Conservation (phyloP, 768 basidiomycete genomes). For the Kwoniella europaea region DNA sequence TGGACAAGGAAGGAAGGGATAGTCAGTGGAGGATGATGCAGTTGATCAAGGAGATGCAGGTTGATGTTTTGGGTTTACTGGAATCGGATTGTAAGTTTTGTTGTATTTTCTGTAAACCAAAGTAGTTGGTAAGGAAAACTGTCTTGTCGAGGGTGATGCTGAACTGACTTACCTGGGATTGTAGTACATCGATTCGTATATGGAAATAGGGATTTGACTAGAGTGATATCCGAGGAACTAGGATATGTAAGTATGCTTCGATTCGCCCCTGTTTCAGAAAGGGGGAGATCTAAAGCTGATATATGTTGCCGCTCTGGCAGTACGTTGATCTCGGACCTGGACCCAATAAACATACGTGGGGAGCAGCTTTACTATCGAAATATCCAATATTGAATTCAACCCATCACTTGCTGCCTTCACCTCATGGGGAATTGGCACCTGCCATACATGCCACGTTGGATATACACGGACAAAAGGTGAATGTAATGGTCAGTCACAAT, state of each 20-base stretch:
- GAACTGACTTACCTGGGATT: not conserved
- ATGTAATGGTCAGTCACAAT: conserved; percentile 87
- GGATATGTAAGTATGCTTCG: too few relatives aligned
- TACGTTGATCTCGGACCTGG: conserved; percentile 88
- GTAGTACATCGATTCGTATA: conserved; percentile 68
- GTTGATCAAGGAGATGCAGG: conserved; percentile 73
- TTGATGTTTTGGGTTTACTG: conserved; percentile 82
- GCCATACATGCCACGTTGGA: conserved; percentile 86
- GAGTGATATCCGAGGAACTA: conserved; percentile 74
- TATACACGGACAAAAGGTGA: conserved; percentile 74
- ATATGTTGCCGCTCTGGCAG: conserved; percentile 57
- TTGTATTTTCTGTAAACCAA: not conserved
- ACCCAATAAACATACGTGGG: conserved; percentile 88
- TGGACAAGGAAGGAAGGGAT: conserved; percentile 74
- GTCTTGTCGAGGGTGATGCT: too few relatives aligned
- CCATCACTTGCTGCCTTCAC: conserved; percentile 86
- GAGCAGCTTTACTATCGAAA: conserved; percentile 80
- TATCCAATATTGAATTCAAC: conserved; percentile 86
- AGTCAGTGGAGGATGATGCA: conserved; percentile 73
- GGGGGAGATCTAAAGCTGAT: too few relatives aligned
- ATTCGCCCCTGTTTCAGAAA: too few relatives aligned
- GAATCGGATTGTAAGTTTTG: conserved; percentile 79
- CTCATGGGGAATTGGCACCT: conserved; percentile 76
- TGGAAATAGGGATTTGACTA: conserved; percentile 85
- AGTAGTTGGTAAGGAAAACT: too few relatives aligned